Base-by-base conservation (phyloP, 345 rosid species). In the Populus pruinosa region DNA sequence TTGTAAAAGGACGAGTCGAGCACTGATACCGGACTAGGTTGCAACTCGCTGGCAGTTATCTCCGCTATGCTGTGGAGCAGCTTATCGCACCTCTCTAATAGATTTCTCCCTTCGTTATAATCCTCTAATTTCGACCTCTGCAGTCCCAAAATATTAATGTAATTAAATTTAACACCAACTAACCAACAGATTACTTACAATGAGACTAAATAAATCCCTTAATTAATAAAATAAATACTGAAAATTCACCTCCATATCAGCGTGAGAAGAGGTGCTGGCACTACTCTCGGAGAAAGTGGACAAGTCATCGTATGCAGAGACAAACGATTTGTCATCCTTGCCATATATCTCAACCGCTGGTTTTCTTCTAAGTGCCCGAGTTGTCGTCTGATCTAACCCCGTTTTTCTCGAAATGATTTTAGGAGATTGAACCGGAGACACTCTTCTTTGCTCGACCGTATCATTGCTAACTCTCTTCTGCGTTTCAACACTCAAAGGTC, bases 1-100 rank as follows among this genome's bases (percentile, higher is more conserved):
- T 88, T 88, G 93, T 90, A 96, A 67, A 92, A 83, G 20, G 93
- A 91, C 23, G 92, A 83, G 77, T 96, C 97, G 25, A 96, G 94
- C 75, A 96, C 99, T 1, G 99, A 96, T 8, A 93, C 95, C 0
- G 99, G 99, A 84, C 98, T 93, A 72, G 98, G 98, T 81, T 92
- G 99, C 79, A 88, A 84, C 85, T 93, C 93, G 55, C 81, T 76
- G 39, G 87, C 78, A 5, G 94, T 88, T 85, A 93, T 92, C 88
- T 93, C 98, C 2, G 98, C 98, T 35, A 93, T 93, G 87, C 93
- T 92, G 80, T 90, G 78, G 18, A 93, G 98, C 73, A 96, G 88
- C 87, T 91, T 91, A 76, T 89, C 97, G 73, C 99, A 93, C 78
- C 98, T 91, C 86, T 95, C 98, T 73, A 93, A 62, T 41, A 95